A percentile compares a stretch with the other conserved stretches of the same genome.
phyloP scores from a whole-genome alignment of 139 green algal species.

The Haematococcus lacustris region DNA sequence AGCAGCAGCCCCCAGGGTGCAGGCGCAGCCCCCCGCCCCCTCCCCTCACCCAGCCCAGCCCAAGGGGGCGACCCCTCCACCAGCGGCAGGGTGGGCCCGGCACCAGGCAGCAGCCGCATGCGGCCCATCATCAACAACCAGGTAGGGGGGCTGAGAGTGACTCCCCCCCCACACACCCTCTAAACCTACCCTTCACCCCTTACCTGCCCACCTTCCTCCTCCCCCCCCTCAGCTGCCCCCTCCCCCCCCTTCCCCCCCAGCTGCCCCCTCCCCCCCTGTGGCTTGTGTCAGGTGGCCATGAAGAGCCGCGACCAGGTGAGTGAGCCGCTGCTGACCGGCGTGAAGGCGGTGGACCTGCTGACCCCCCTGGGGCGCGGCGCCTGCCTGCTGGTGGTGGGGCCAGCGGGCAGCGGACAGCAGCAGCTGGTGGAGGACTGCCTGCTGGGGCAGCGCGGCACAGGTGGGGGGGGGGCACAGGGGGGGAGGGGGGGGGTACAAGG shows the following conservation, averaged over 20 bases:
- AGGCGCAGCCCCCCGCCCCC: too few species aligned
- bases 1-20: not conserved
- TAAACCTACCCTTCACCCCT: too few species aligned
- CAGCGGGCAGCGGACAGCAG: conserved; percentile 49
- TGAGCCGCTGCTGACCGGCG: conserved; percentile 63
- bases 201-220: too few species aligned
- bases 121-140: too few species aligned
- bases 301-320: conserved; percentile 68
- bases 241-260: too few species aligned
- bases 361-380: conserved; percentile 78
- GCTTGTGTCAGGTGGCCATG: conserved; percentile 63
- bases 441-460: conserved; percentile 31
- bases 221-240: too few species aligned
- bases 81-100: too few species aligned
- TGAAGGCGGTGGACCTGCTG: conserved; percentile 70
- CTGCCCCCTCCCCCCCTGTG: too few species aligned
- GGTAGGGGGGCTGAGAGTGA: too few species aligned
- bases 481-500: not conserved
- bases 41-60: not conserved
- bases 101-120: too few species aligned
- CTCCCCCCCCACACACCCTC: too few species aligned
- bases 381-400: conserved; percentile 62
- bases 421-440: conserved; percentile 58
- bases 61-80: too few species aligned
- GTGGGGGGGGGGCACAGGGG: not conserved